Base-by-base conservation (phyloP, 2,329 filamentous ascomycete genomes). In the Ophiocordyceps camponoti-floridani region DNA sequence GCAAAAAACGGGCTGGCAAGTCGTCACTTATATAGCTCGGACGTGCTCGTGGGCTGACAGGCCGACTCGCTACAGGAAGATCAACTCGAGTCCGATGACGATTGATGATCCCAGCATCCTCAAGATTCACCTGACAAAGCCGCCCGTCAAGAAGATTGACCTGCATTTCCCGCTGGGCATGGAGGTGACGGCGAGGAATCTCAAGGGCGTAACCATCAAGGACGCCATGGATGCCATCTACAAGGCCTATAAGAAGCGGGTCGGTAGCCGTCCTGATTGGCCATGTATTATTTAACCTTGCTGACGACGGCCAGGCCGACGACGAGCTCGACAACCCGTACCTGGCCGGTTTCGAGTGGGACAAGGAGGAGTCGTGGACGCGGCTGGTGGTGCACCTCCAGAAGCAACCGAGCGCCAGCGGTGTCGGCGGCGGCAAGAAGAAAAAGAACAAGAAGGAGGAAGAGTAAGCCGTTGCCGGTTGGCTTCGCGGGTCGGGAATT, bases 161-260 rank as follows among this genome's bases (percentile, higher is more conserved):
- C 73, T 96, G 42, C 79, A 87, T 65, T 94, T 94, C 72, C 84
- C 85, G 14, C 70, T 93, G 44, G 89, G 89, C 44, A 75, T 91
- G 46, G 80, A 89, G 58, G 84, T 95, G 52, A 84, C 82, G 30
- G 89, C 87, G 58, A 77, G 89, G 58, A 96, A 95, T 66, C 69
- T 88, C 55, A 89, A 88, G 65, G 89, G 89, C 46, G 87, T 96
- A 53, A 96, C 89, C 46, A 89, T 96, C 72, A 95, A 95, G 72
- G 89, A 96, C 64, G 87, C 87, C 47, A 62, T 94, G 62, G 88
- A 95, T 62, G 89, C 86, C 56, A 95, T 96, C 66, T 73, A 94
- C 73, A 95, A 94, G 72, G 77, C 84, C 54, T 94, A 85, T 73
- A 94, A 93, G 76, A 95, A 95, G 78, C 82, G 88, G 76, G 89